These are phyloP conservation scores for Boletus tylopilopsis DNA, from an alignment of 768 basidiomycete genomes.

Conservation along the genomic window DNA sequence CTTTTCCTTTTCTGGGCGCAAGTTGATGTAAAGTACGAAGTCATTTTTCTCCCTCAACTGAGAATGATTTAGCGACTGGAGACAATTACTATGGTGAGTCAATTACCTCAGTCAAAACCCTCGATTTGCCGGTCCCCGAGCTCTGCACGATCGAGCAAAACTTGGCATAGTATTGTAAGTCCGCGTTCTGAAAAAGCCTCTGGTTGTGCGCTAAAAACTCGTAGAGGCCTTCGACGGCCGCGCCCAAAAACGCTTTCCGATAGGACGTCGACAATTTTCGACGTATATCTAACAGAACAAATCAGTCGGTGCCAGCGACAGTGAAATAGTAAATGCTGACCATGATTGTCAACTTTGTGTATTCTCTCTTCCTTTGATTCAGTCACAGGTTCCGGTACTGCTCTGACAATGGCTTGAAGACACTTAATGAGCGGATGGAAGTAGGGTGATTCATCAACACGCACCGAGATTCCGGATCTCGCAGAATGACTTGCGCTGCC, in stretches of 20 bases:
- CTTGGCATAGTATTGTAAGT: conserved; percentile 2
- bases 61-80: not conserved
- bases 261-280: not conserved
- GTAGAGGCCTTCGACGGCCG: conserved; percentile 14
- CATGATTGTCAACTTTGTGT: no score
- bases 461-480: conserved; percentile 8
- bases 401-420: not conserved
- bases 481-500: not conserved
- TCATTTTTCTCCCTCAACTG: conserved; percentile 13
- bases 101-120: conserved; percentile 8
- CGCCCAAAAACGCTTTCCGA: not conserved
- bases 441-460: not conserved
- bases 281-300: not conserved
- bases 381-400: not conserved
- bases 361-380: no score
- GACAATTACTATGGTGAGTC: no score
- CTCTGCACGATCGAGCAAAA: conserved; percentile 11
- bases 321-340: not conserved
- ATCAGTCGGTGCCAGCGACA: not conserved
- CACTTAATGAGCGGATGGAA: not conserved
- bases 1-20: not conserved
- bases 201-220: conserved; percentile 16
- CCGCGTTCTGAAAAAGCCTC: not conserved
- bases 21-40: conserved; percentile 18
- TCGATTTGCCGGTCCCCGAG: conserved; percentile 13